Percentiles rank a stretch among this genome's conserved stretches.
phyloP scores from a whole-genome alignment of 192 early-diverging fungal species.

The Thoreauomyces humboldtii region DNA sequence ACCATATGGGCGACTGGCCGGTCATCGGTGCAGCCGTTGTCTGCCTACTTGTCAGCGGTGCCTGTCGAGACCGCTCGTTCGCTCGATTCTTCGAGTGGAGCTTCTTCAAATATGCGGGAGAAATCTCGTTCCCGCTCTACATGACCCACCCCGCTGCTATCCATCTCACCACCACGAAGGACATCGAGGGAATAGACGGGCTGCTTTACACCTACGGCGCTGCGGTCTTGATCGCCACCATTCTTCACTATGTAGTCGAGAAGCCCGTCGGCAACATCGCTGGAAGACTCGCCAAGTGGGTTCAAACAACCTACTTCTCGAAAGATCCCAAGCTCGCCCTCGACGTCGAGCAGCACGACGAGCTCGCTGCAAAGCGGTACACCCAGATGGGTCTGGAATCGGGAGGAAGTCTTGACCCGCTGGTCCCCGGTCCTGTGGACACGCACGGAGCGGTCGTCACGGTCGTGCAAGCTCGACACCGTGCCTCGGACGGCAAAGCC shows the following conservation, averaged over 20 bases:
- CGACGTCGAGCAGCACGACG: slow-evolving; percentile 19
- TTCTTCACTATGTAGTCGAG: slow-evolving; percentile 13
- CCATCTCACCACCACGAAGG: not conserved
- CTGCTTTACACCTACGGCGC: slow-evolving; percentile 6
- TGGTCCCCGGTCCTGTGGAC: not conserved
- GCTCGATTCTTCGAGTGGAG: slow-evolving; percentile 29
- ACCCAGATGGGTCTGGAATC: slow-evolving; percentile 12
- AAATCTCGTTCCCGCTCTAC: slow-evolving; percentile 36
- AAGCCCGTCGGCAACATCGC: slow-evolving; percentile 10
- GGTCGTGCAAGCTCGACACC: not conserved
- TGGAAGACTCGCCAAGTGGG: not conserved
- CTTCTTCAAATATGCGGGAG: slow-evolving; percentile 30
- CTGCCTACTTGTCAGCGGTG: slow-evolving; percentile 20
- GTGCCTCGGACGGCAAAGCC: too few species aligned
- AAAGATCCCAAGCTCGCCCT: slow-evolving; percentile 21
- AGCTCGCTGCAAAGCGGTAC: slow-evolving; percentile 12
- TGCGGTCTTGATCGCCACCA: slow-evolving; percentile 4
- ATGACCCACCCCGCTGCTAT: slow-evolving; percentile 23
- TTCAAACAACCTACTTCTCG: slow-evolving; percentile 15
- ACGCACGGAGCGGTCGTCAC: not conserved
- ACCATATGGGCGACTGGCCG: slow-evolving; percentile 22
- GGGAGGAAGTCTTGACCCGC: not conserved
- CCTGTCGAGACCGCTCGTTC: slow-evolving; percentile 16
- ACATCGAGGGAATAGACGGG: slow-evolving; percentile 26
- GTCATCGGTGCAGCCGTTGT: slow-evolving; percentile 19